Evolutionary conservation across 2,329 filamentous ascomycete species (phyloP), one percentile per base, ranked within the genome.

Genomic region (Fonsecaea nubica): DNA sequence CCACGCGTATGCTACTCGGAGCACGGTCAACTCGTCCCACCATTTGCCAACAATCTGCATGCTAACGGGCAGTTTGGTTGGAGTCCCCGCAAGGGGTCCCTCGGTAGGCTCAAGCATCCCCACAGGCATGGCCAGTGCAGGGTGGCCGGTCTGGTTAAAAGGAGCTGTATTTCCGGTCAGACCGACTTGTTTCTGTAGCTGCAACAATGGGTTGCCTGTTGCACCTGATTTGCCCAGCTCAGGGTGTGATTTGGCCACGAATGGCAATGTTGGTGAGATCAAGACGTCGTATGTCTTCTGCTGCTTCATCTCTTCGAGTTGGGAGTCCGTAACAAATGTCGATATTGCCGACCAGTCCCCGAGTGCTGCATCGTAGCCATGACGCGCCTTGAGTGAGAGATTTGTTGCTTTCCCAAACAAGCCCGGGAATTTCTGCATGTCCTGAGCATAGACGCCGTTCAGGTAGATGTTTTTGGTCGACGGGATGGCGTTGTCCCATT

Each of bases 401-500:
- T 81, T 81, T 65, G 76, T 75, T 0, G 79, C 76, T 62, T 82
- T 82, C 5, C 75, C 74, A 64, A 81, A 80, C 1, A 81, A 73
- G 2, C 71, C 74, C 1, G 79, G 80, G 40, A 42, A 42, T 42
- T 42, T 42, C 54, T 79, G 78, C 25, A 69, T 82, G 61, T 62
- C 75, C 74, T 74, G 78, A 10, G 79, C 73, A 54, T 78, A 81
- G 1, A 79, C 72, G 0, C 80, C 80, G 56, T 79, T 79, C 36
- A 82, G 76, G 2, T 82, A 71, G 2, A 74, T 74, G 56, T 77
- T 75, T 61, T 76, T 86, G 0, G 84, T 86, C 0, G 82, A 81
- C 13, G 79, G 81, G 71, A 84, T 85, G 1, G 84, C 78, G 40
- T 83, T 80, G 45, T 84, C 79, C 73, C 85, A 87, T 59, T 80